Percentiles rank a stretch among this genome's conserved stretches.
phyloP scores from a whole-genome alignment of 768 basidiomycete genomes.

The Pleurotus cornucopiae region DNA sequence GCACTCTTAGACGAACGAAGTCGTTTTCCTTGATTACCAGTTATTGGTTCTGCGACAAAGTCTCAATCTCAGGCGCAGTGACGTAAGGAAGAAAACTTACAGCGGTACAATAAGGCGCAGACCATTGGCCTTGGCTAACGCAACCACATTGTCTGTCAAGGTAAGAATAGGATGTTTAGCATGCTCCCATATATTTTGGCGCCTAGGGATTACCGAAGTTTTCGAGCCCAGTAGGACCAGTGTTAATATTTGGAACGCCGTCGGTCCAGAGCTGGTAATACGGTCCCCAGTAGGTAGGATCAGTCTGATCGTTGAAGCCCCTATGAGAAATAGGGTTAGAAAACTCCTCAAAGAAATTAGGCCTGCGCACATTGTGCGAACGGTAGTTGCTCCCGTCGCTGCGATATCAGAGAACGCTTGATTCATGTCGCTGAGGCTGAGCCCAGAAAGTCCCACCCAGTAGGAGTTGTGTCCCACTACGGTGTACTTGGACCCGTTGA shows the following conservation, averaged over 20 bases:
- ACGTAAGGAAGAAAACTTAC: conserved; percentile 24
- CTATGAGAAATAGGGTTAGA: conserved; percentile 9
- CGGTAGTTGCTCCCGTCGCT: conserved; percentile 42
- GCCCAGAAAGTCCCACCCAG: conserved; percentile 49
- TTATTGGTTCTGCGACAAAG: conserved; percentile 45
- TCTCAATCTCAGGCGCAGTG: too few relatives aligned
- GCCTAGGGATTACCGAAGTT: conserved; percentile 36
- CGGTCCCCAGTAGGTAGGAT: conserved; percentile 28
- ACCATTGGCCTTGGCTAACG: conserved; percentile 55
- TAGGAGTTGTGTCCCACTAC: conserved; percentile 52
- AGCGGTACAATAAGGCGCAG: conserved; percentile 56
- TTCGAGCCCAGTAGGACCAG: conserved; percentile 41
- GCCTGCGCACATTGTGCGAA: conserved; percentile 40
- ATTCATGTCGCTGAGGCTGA: conserved; percentile 40
- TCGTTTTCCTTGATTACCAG: conserved; percentile 26
- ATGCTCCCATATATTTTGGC: too few relatives aligned
- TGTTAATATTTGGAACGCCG: conserved; percentile 45
- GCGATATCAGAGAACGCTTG: conserved; percentile 45
- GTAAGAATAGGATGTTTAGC: background rate
- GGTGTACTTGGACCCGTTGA: conserved; percentile 47
- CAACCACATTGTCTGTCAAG: conserved; percentile 44
- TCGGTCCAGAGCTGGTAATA: conserved; percentile 52
- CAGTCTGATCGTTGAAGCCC: conserved; percentile 44
- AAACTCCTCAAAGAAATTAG: too few relatives aligned
- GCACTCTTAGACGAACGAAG: too few relatives aligned